Evolutionary conservation across 352 stramenopile genomes (phyloP).

Genomic region (Globisporangium barbulae): DNA sequence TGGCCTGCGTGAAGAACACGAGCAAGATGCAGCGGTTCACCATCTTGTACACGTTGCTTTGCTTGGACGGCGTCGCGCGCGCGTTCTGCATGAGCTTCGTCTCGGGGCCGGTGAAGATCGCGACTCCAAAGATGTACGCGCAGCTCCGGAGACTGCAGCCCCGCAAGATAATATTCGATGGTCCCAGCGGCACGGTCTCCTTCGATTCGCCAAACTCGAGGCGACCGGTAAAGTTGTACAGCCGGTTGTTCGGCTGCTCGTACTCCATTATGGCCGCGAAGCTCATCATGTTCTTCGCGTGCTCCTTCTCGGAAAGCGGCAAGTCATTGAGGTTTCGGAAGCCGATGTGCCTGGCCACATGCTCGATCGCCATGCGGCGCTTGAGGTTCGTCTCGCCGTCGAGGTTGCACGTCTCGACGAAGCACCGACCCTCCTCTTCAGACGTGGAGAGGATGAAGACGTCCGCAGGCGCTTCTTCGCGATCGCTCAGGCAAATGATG

Average conservation of each 20-base stretch:
- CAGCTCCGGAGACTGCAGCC: constrained; percentile 66
- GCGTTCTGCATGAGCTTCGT: constrained; percentile 88
- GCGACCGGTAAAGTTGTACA: constrained; percentile 69
- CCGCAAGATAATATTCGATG: constrained; percentile 82
- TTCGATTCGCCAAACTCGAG: constrained; percentile 32
- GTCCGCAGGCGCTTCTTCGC: constrained; percentile 61
- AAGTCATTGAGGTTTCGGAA: constrained; percentile 60
- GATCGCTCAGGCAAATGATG: constrained; percentile 46
- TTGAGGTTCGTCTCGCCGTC: constrained; percentile 96
- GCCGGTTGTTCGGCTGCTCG: constrained; percentile 74
- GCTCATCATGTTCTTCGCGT: constrained; percentile 36
- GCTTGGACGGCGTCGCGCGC: constrained; percentile 58
- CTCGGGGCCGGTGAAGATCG: constrained; percentile 89
- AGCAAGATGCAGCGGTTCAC: constrained; percentile 70
- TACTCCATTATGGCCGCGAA: constrained; percentile 52
- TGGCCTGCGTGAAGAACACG: constrained; percentile 57
- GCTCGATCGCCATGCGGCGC: constrained; percentile 49
- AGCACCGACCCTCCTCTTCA: constrained; percentile 78
- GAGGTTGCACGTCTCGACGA: constrained; percentile 93
- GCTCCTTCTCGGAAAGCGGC: constrained; percentile 28
- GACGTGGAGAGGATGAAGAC: constrained; percentile 70
- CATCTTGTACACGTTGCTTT: constrained; percentile 69
- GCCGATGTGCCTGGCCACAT: constrained; percentile 49
- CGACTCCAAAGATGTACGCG: constrained; percentile 64
- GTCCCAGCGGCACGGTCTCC: constrained; percentile 43